Evolutionary conservation across 2,329 filamentous ascomycete species (phyloP), one percentile per base, ranked within the genome.

Genomic region (Penicillium hesseltinei): DNA sequence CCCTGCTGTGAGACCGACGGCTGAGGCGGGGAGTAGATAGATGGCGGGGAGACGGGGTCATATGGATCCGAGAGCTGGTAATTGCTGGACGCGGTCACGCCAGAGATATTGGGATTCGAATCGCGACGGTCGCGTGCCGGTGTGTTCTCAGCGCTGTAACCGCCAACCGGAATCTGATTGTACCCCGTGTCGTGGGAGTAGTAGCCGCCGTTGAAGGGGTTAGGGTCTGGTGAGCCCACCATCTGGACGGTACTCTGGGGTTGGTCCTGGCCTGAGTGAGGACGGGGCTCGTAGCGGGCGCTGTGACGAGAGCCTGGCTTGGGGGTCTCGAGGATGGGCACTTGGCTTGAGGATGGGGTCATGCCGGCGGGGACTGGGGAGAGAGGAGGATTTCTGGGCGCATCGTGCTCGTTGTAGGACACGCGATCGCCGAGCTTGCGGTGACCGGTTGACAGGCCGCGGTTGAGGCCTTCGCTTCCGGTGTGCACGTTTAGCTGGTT

Each of bases 11-110:
- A 15, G 3, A 4, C 3, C 9, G 31, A 17, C 3, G 52, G 44
- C 11, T 61, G 58, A 4, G 71, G 93, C 89, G 45, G 91, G 84
- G 73, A 87, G 89, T 43, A 95, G 77, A 0, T 89, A 88, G 25
- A 92, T 77, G 5, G 89, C 86, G 3, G 89, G 83, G 45, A 96
- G 81, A 72, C 93, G 87, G 13, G 90, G 81, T 78, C 92, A 88
- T 52, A 96, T 80, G 75, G 63, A 5, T 65, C 61, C 8, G 52
- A 48, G 15, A 58, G 35, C 38, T 64, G 61, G 27, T 66, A 66
- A 15, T 59, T 55, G 15, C 62, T 62, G 42, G 42, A 43, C 3
- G 62, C 50, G 1, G 61, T 58, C 39, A 60, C 39, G 2, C 90
- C 91, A 48, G 87, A 90, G 77, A 95, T 90, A 73, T 91, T 7